phyloP scores from a whole-genome alignment of 805 yeast species.

The Lachancea meyersii region DNA sequence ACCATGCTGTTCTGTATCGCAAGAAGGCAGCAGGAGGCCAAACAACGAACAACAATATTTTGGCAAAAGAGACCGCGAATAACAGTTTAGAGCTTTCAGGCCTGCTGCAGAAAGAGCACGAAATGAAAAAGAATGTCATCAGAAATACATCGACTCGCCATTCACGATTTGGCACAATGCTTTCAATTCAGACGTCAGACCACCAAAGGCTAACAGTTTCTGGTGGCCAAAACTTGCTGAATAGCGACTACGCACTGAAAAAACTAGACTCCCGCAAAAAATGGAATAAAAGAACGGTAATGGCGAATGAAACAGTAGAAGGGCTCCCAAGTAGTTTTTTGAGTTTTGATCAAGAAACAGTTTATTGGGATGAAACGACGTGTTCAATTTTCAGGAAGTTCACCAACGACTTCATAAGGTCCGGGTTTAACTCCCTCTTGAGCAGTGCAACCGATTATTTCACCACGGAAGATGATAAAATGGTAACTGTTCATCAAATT shows the following conservation, averaged over 20 bases:
- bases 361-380: conserved; percentile 31
- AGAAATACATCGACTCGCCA: conserved; percentile 65
- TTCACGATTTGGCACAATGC: conserved; percentile 82
- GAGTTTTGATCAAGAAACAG: conserved; percentile 17
- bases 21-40: neutral
- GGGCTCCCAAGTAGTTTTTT: conserved; percentile 29
- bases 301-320: conserved; percentile 28
- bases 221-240: conserved; percentile 59
- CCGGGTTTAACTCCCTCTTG: conserved; percentile 66
- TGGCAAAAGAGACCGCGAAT: conserved; percentile 16
- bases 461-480: conserved; percentile 36
- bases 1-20: conserved; percentile 25
- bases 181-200: conserved; percentile 62
- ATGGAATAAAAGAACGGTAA: conserved; percentile 45
- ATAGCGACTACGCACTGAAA: conserved; percentile 48
- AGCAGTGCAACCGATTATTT: conserved; percentile 44
- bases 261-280: conserved; percentile 62
- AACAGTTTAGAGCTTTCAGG: conserved; percentile 42
- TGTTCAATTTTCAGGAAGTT: conserved; percentile 37
- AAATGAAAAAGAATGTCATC: conserved; percentile 42
- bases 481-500: conserved; percentile 28
- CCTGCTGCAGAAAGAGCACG: conserved; percentile 55
- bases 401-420: conserved; percentile 57
- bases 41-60: neutral
- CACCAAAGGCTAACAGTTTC: conserved; percentile 57